These are phyloP conservation scores for Diatrype stigma DNA, from an alignment of 2,329 filamentous ascomycete genomes.

Conservation along the genomic window DNA sequence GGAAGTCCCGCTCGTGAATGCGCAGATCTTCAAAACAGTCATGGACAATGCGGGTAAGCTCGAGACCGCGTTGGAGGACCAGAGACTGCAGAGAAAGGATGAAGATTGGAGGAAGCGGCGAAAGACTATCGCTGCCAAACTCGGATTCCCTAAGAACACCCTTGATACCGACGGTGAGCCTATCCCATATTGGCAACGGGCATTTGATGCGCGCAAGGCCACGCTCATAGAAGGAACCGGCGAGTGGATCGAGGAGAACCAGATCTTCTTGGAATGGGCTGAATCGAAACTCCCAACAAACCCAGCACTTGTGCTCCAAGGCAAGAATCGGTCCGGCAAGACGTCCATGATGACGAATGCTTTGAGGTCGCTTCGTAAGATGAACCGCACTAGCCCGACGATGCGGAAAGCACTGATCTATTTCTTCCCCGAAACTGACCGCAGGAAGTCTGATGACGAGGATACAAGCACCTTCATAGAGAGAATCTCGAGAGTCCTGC, in stretches of 20 bases:
- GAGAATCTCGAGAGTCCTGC: slow-evolving; percentile 20
- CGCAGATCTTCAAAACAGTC: slow-evolving; percentile 30
- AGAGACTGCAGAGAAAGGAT: slow-evolving; percentile 26
- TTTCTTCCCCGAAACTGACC: slow-evolving; percentile 27
- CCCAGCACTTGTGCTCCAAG: slow-evolving; percentile 23
- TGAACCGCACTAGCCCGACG: slow-evolving; percentile 15
- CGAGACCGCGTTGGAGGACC: slow-evolving; percentile 23
- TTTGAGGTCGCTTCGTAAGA: slow-evolving; percentile 22
- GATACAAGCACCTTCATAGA: slow-evolving; percentile 18
- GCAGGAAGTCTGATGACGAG: slow-evolving; percentile 25
- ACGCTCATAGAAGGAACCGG: slow-evolving; percentile 26
- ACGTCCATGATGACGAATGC: slow-evolving; percentile 29
- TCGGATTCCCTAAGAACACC: slow-evolving; percentile 23
- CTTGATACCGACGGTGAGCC: slow-evolving; percentile 27
- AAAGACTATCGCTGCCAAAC: slow-evolving; percentile 21
- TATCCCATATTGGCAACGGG: slow-evolving; percentile 24
- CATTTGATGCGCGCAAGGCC: slow-evolving; percentile 25
- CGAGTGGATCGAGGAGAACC: slow-evolving; percentile 21
- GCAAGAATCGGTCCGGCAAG: slow-evolving; percentile 27
- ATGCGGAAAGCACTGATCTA: slow-evolving; percentile 23
- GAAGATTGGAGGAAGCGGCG: slow-evolving; percentile 29
- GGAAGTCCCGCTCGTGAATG: slow-evolving; percentile 28
- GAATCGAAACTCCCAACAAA: slow-evolving; percentile 14
- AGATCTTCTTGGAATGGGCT: slow-evolving; percentile 20
- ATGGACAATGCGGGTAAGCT: slow-evolving; percentile 27